A percentile compares a stretch with the other conserved stretches of the same genome.
Evolutionary conservation across 768 basidiomycete genomes (phyloP).

Genomic region (Butyriboletus loyo): DNA sequence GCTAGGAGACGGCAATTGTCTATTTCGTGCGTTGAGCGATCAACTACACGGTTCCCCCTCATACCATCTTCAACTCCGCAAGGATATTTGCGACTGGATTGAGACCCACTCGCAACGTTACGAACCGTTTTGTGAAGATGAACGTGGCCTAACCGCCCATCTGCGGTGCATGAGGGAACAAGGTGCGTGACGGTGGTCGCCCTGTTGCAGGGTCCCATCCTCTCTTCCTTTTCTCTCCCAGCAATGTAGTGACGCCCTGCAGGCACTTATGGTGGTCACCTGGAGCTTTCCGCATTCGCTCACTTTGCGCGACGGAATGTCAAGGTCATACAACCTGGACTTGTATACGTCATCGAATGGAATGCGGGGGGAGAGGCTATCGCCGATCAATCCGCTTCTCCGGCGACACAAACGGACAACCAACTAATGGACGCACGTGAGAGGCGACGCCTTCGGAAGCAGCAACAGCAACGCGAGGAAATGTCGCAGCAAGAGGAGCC

Average conservation of each 20-base stretch:
- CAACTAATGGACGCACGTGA: slow-evolving; percentile 39
- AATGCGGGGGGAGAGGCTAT: slow-evolving; percentile 50
- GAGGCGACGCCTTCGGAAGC: slow-evolving; percentile 41
- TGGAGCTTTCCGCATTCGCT: slow-evolving; percentile 91
- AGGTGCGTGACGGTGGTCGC: slow-evolving; percentile 41
- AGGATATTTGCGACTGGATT: slow-evolving; percentile 83
- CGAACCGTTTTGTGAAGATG: slow-evolving; percentile 84
- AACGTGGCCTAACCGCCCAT: slow-evolving; percentile 72
- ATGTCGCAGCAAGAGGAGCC: slow-evolving; percentile 18
- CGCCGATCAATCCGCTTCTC: slow-evolving; percentile 25
- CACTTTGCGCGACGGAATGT: slow-evolving; percentile 75
- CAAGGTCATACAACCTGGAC: slow-evolving; percentile 89
- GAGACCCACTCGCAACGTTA: slow-evolving; percentile 65
- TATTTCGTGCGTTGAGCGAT: slow-evolving; percentile 88
- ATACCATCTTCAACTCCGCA: slow-evolving; percentile 63
- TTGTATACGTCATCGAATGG: slow-evolving; percentile 91
- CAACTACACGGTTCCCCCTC: slow-evolving; percentile 78
- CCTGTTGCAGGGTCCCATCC: background rate
- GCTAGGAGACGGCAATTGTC: slow-evolving; percentile 88
- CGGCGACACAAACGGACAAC: slow-evolving; percentile 24
- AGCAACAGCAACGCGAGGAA: slow-evolving; percentile 32
- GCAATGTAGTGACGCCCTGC: slow-evolving; percentile 13
- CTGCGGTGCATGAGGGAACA: slow-evolving; percentile 75
- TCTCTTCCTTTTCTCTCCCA: slow-evolving; percentile 11
- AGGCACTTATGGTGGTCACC: slow-evolving; percentile 91